Conservation (phyloP, 2,329 filamentous ascomycete genomes). For the Sclerotinia nivalis region DNA sequence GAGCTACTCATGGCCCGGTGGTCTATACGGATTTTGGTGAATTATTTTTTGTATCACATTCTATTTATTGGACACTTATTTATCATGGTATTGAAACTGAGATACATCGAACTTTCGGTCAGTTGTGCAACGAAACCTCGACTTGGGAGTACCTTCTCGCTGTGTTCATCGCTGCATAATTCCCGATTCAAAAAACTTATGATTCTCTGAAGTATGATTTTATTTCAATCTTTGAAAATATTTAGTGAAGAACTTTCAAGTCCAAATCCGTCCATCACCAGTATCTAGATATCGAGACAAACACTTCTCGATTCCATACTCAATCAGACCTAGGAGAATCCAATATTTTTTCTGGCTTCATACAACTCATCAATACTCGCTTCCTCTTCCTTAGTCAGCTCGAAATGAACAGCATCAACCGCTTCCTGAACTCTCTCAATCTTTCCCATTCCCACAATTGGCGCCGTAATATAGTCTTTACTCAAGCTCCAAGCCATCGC, state of each 20-base stretch:
- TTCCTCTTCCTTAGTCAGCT: constrained; percentile 54
- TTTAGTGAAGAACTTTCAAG: neutral
- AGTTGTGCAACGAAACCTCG: neutral
- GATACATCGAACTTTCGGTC: neutral
- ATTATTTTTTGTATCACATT: constrained; percentile 23
- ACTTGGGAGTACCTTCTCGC: no score
- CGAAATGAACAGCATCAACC: constrained; percentile 44
- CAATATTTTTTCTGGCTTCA: constrained; percentile 19
- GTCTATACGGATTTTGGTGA: neutral
- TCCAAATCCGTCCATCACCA: neutral
- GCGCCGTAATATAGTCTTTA: constrained; percentile 43
- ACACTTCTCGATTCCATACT: neutral
- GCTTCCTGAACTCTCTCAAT: constrained; percentile 55
- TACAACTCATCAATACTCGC: constrained; percentile 57
- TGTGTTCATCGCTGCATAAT: neutral
- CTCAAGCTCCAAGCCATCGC: constrained; percentile 57
- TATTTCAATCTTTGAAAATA: neutral
- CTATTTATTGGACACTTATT: neutral
- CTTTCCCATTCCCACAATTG: constrained; percentile 55
- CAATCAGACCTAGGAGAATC: neutral
- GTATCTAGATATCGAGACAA: neutral
- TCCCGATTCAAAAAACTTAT: neutral
- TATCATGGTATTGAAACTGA: neutral
- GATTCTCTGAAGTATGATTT: no score
- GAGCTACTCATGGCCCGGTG: no score